phyloP scores from a whole-genome alignment of 1,139 yeast genomes.

The Yamadazyma buinensis region DNA sequence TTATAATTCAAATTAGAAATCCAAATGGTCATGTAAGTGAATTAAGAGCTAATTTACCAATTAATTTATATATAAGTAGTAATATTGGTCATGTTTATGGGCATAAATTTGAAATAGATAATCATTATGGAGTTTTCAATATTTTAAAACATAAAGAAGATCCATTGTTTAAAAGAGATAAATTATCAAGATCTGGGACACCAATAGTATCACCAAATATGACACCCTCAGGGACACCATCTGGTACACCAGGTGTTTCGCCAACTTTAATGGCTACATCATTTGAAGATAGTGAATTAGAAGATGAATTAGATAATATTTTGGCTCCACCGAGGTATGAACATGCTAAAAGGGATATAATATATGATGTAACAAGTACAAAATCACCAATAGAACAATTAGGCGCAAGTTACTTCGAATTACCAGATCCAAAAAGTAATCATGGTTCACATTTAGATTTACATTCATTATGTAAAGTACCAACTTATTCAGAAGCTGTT shows the following conservation, averaged over 20 bases:
- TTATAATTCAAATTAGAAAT: slow-evolving; percentile 53
- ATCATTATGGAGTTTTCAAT: slow-evolving; percentile 43
- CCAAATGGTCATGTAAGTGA: slow-evolving; percentile 66
- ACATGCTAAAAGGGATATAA: slow-evolving; percentile 32
- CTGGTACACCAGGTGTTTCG: slow-evolving; percentile 12
- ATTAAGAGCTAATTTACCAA: slow-evolving; percentile 63
- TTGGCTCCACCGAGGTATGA: slow-evolving; percentile 44
- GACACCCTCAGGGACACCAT: slow-evolving; percentile 4
- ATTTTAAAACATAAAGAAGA: slow-evolving; percentile 31
- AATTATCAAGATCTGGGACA: slow-evolving; percentile 5
- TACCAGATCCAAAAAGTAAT: slow-evolving; percentile 12
- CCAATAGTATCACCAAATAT: slow-evolving; percentile 11
- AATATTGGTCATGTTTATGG: slow-evolving; percentile 48
- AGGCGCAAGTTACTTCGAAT: slow-evolving; percentile 18
- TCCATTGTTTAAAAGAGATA: slow-evolving; percentile 30
- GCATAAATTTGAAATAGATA: slow-evolving; percentile 48
- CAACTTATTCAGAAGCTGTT: slow-evolving; percentile 22
- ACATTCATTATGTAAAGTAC: slow-evolving; percentile 17
- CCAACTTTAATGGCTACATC: slow-evolving; percentile 9
- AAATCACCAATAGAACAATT: slow-evolving; percentile 40
- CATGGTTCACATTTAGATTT: slow-evolving; percentile 11
- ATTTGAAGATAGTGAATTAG: slow-evolving; percentile 11
- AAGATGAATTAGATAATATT: slow-evolving; percentile 27
- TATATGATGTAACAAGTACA: slow-evolving; percentile 34
- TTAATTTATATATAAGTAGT: slow-evolving; percentile 56